These are phyloP conservation scores for Phaseolus lunatus DNA, from an alignment of 306 rosid genomes.

Conservation along the genomic window DNA sequence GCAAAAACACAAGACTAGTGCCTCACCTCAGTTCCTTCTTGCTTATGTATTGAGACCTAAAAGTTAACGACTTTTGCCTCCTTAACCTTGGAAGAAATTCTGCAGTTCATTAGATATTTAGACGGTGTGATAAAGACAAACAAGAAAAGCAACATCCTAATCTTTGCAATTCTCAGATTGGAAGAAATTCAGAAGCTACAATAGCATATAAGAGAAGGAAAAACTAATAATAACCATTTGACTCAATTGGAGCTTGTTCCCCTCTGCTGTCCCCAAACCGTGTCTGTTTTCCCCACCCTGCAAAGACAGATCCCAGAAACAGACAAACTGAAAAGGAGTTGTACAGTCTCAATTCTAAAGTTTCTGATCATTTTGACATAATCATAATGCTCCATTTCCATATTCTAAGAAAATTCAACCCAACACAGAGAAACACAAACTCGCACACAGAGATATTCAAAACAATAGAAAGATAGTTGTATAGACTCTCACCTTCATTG, in stretches of 20 bases:
- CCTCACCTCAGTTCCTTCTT: slow-evolving; percentile 79
- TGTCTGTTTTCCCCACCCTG: slow-evolving; percentile 45
- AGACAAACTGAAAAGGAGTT: slow-evolving; percentile 23
- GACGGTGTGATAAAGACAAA: slow-evolving; percentile 1
- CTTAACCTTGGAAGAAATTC: slow-evolving; percentile 73
- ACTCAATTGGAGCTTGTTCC: slow-evolving; percentile 33
- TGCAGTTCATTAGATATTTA: slow-evolving; percentile 48
- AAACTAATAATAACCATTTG: slow-evolving; percentile 40
- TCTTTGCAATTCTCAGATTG: background rate
- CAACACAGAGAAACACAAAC: background rate
- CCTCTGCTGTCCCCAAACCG: slow-evolving; percentile 30
- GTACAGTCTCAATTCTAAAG: slow-evolving; percentile 8
- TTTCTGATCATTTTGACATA: slow-evolving; percentile 16
- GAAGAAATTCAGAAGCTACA: background rate
- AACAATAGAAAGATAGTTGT: background rate
- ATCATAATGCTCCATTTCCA: slow-evolving; percentile 1
- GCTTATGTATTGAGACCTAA: slow-evolving; percentile 78
- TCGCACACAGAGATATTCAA: background rate
- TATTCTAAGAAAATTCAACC: slow-evolving; percentile 5
- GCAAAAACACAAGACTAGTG: slow-evolving; percentile 19
- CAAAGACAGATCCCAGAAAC: slow-evolving; percentile 34
- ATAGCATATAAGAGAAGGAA: background rate
- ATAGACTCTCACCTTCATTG: slow-evolving; percentile 51
- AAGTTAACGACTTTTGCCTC: slow-evolving; percentile 87
- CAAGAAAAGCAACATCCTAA: background rate